phyloP scores from a whole-genome alignment of 1,284 basidiomycete genomes.

The Pseudozyma tsukubaensis region DNA sequence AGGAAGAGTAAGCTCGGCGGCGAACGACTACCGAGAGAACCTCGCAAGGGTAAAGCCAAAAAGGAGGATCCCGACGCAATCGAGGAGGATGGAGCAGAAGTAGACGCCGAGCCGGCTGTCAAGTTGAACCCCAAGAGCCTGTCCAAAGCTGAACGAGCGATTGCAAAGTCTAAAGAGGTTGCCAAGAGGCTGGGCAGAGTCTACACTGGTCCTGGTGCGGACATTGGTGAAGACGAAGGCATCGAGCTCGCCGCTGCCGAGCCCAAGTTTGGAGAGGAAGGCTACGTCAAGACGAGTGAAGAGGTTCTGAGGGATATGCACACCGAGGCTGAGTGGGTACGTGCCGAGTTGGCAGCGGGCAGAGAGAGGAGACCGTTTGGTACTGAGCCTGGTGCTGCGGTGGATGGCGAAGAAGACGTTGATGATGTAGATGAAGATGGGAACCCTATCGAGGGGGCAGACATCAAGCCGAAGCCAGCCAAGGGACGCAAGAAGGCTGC shows the following conservation, averaged over 20 bases:
- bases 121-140: constrained; percentile 39
- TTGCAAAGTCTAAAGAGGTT: constrained; percentile 54
- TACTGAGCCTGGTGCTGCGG: constrained; percentile 32
- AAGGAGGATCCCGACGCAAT: constrained; percentile 48
- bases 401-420: constrained; percentile 17
- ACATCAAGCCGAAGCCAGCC: constrained; percentile 13
- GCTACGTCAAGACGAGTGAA: constrained; percentile 55
- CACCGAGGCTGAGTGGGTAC: constrained; percentile 51
- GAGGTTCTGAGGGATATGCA: constrained; percentile 58
- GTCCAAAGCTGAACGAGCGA: constrained; percentile 39
- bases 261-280: constrained; percentile 54
- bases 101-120: constrained; percentile 4
- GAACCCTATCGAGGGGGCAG: constrained; percentile 24
- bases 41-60: constrained; percentile 60
- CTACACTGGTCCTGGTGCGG: constrained; percentile 54
- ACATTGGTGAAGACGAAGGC: constrained; percentile 63
- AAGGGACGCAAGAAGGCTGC: constrained; percentile 12
- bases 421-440: constrained; percentile 20
- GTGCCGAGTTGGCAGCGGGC: constrained; percentile 46
- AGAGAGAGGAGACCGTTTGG: constrained; percentile 41
- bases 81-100: constrained; percentile 41
- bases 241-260: constrained; percentile 34
- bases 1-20: constrained; percentile 66
- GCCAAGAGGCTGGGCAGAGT: constrained; percentile 45
- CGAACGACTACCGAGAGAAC: constrained; percentile 30